Conservation (phyloP, 2,329 filamentous ascomycete species). For the Pestalotiopsis sp. region DNA sequence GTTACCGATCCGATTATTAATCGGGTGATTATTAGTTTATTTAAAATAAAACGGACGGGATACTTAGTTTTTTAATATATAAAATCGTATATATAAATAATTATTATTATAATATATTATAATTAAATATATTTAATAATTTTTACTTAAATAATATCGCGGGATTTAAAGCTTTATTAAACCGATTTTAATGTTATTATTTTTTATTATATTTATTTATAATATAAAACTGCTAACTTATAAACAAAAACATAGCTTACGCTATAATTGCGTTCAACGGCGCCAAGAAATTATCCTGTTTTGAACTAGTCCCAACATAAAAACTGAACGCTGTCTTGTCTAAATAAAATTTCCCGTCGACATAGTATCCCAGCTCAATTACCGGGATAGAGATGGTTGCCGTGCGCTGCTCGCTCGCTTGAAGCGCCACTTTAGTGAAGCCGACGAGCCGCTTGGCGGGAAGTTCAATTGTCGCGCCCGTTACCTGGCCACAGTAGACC, state of each 20-base stretch:
- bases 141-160: no score
- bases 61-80: no score
- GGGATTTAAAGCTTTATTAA: no score
- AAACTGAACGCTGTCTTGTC: background rate
- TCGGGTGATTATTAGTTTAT: no score
- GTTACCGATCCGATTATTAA: no score
- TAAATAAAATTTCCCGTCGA: slow-evolving; percentile 16
- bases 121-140: no score
- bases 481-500: slow-evolving; percentile 43
- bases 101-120: no score
- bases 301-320: background rate
- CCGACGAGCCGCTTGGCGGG: slow-evolving; percentile 51
- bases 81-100: no score
- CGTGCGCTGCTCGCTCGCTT: slow-evolving; percentile 38
- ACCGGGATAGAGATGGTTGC: slow-evolving; percentile 35
- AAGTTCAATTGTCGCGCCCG: slow-evolving; percentile 36
- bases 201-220: no score
- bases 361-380: slow-evolving; percentile 31
- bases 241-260: background rate
- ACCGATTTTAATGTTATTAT: no score
- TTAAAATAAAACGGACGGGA: no score
- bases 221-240: no score
- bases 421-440: slow-evolving; percentile 47
- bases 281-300: background rate
- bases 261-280: background rate